Percentiles rank a stretch among this genome's conserved stretches.
Evolutionary conservation across 441 rosid genomes (phyloP).

Genomic region (Manihot esculenta): DNA sequence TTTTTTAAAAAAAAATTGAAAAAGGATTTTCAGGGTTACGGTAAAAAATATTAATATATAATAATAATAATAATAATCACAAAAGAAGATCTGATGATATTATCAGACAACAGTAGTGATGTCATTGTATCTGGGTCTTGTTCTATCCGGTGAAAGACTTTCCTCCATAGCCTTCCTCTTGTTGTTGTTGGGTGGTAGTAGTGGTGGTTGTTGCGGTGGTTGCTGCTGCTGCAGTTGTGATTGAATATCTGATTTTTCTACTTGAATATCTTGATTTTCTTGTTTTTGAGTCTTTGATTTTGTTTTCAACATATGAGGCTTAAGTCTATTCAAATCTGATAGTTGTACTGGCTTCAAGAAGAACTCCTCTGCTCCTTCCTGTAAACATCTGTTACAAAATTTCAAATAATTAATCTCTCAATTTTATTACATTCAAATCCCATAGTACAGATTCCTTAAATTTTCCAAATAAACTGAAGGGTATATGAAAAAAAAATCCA

Average conservation of each 20-base stretch:
- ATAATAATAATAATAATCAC: not conserved
- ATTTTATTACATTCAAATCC: constrained; percentile 8
- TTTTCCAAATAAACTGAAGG: not conserved
- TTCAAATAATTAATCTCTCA: not conserved
- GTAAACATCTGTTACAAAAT: constrained; percentile 46
- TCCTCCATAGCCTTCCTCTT: constrained; percentile 75
- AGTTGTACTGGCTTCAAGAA: constrained; percentile 60
- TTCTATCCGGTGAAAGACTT: constrained; percentile 54
- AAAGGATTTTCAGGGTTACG: constrained; percentile 11
- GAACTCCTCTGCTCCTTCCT: constrained; percentile 78
- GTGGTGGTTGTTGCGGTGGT: constrained; percentile 2
- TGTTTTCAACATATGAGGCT: constrained; percentile 52
- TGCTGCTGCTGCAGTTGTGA: constrained; percentile 9
- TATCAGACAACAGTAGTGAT: constrained; percentile 51
- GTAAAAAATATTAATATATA: no score
- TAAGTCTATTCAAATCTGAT: constrained; percentile 58
- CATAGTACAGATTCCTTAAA: not conserved
- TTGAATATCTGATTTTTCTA: constrained; percentile 20
- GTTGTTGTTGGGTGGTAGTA: constrained; percentile 31
- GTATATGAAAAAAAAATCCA: no score
- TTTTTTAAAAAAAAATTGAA: no score
- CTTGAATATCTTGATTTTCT: constrained; percentile 29
- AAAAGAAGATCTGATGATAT: not conserved
- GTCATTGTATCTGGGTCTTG: constrained; percentile 56
- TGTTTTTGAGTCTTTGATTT: constrained; percentile 40